Conservation (phyloP, 495 filamentous ascomycete species). For the Parachaetomium inaequale region DNA sequence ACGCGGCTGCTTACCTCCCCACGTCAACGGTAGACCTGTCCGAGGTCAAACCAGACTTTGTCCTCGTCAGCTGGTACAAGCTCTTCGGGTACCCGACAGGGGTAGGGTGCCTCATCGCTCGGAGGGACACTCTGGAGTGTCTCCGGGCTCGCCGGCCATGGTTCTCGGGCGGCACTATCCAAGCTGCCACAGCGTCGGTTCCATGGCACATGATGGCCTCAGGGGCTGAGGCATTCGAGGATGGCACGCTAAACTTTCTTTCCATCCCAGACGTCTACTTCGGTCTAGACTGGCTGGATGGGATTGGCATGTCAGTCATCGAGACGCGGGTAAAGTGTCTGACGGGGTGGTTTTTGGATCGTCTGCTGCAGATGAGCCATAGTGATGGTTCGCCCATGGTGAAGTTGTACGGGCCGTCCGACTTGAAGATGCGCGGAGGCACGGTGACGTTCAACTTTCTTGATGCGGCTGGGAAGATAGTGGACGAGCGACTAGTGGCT, state of each 20-base stretch:
- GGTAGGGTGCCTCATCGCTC: conserved; percentile 55
- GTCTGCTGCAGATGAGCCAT: conserved; percentile 45
- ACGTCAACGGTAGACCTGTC: conserved; percentile 53
- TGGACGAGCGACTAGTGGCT: conserved; percentile 54
- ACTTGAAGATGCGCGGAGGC: conserved; percentile 50
- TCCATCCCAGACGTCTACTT: conserved; percentile 53
- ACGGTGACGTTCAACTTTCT: conserved; percentile 57
- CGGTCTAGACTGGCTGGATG: conserved; percentile 44
- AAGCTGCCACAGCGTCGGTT: conserved; percentile 43
- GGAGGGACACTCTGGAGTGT: conserved; percentile 35
- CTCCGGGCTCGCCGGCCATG: conserved; percentile 48
- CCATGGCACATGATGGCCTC: conserved; percentile 51
- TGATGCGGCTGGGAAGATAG: conserved; percentile 39
- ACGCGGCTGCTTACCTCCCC: conserved; percentile 55
- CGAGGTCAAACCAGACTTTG: conserved; percentile 50
- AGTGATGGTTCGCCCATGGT: conserved; percentile 46
- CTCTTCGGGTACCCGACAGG: conserved; percentile 61
- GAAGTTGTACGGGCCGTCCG: conserved; percentile 49
- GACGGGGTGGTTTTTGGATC: conserved; percentile 47
- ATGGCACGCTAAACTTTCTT: conserved; percentile 59
- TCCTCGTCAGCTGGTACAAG: conserved; percentile 58
- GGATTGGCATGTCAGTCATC: conserved; percentile 20
- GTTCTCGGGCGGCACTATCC: conserved; percentile 60
- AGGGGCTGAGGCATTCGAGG: conserved; percentile 50
- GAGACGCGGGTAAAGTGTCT: conserved; percentile 36